Percentiles rank a stretch among this genome's conserved stretches.
These are phyloP conservation scores for Coniochaeta sp. DNA, from an alignment of 2,329 filamentous ascomycete genomes.

Conservation along the genomic window DNA sequence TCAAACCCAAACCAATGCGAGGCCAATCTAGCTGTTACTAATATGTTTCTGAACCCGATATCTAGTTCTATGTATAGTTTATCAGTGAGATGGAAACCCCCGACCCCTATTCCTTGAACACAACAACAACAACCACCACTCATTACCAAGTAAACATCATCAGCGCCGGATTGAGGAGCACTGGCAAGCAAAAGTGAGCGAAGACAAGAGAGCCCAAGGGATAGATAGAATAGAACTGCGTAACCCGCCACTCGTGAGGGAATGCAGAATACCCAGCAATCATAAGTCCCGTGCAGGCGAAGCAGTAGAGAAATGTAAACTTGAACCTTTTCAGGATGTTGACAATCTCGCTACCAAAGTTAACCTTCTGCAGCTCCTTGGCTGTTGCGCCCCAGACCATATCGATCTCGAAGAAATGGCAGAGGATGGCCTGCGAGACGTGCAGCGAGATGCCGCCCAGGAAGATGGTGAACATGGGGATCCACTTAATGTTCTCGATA, in stretches of 20 bases:
- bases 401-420: conserved; percentile 33
- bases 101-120: not conserved
- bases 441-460: conserved; percentile 35
- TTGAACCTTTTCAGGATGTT: conserved; percentile 49
- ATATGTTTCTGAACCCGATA: too few relatives aligned
- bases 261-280: conserved; percentile 37
- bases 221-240: conserved; percentile 50
- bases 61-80: not conserved
- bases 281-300: conserved; percentile 36
- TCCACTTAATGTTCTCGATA: conserved; percentile 54
- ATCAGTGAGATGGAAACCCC: not conserved
- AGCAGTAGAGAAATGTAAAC: conserved; percentile 43
- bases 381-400: conserved; percentile 48
- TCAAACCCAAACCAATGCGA: too few relatives aligned
- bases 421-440: conserved; percentile 30
- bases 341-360: conserved; percentile 48
- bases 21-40: too few relatives aligned
- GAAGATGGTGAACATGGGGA: conserved; percentile 29
- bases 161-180: conserved; percentile 54
- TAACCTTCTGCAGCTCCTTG: conserved; percentile 49
- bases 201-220: conserved; percentile 44
- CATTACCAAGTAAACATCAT: conserved; percentile 54
- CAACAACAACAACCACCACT: not conserved
- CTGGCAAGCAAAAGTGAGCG: conserved; percentile 49
- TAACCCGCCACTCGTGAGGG: conserved; percentile 48